A percentile compares a stretch with the other conserved stretches of the same genome.
Evolutionary conservation across 2,329 filamentous ascomycete genomes (phyloP).

Genomic region (Xenoacremonium recifei): DNA sequence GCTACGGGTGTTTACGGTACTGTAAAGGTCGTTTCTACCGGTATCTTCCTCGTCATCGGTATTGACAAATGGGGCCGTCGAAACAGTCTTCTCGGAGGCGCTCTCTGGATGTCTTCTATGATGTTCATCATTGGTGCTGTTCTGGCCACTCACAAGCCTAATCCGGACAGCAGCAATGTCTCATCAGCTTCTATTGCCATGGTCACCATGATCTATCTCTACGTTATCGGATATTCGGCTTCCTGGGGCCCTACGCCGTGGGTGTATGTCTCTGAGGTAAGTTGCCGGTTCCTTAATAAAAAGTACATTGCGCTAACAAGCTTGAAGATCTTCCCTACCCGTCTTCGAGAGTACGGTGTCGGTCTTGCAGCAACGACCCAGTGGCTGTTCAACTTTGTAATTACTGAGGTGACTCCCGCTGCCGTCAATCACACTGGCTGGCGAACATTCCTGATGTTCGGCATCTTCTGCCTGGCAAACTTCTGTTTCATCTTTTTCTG

Average conservation of each 20-base stretch:
- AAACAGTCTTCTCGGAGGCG: slow-evolving; percentile 5
- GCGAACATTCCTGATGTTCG: slow-evolving; percentile 18
- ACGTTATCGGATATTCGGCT: slow-evolving; percentile 12
- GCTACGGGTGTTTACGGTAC: slow-evolving; percentile 28
- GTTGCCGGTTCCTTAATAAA: slow-evolving; percentile 1
- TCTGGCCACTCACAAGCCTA: slow-evolving; percentile 11
- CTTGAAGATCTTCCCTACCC: slow-evolving; percentile 12
- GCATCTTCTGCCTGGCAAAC: slow-evolving; percentile 14
- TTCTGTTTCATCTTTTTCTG: slow-evolving; percentile 13
- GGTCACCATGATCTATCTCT: slow-evolving; percentile 17
- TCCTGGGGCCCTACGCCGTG: slow-evolving; percentile 16
- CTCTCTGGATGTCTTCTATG: slow-evolving; percentile 3
- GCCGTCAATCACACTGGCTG: slow-evolving; percentile 16
- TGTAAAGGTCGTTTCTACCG: slow-evolving; percentile 26
- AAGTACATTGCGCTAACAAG: background rate
- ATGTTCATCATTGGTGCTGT: slow-evolving; percentile 11
- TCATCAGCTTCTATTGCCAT: slow-evolving; percentile 16
- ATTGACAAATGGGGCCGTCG: slow-evolving; percentile 23
- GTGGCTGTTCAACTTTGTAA: slow-evolving; percentile 68
- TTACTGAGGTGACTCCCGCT: slow-evolving; percentile 30
- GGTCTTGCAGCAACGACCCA: slow-evolving; percentile 62
- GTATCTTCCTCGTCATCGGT: slow-evolving; percentile 43
- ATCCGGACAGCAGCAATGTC: slow-evolving; percentile 7
- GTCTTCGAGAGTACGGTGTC: slow-evolving; percentile 35
- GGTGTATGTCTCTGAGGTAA: slow-evolving; percentile 13